Percentiles rank a stretch among this genome's conserved stretches.
These are phyloP conservation scores for Ganoderma leucocontextum DNA, from an alignment of 1,284 basidiomycete species.

Conservation along the genomic window DNA sequence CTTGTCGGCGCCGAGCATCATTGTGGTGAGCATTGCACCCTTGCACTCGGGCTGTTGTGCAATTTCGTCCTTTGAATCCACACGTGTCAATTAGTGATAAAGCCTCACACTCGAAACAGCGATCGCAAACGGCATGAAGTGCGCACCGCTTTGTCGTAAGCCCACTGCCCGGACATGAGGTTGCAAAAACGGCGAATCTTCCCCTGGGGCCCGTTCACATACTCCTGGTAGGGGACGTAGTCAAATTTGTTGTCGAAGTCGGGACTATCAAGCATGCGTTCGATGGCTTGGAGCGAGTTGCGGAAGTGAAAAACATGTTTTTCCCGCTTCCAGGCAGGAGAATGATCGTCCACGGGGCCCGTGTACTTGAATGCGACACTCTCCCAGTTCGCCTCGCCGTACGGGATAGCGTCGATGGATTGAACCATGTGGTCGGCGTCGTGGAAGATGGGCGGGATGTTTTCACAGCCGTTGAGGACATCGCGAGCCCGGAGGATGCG, in stretches of 20 bases:
- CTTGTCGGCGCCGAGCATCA: too few relatives aligned
- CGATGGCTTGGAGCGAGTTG: neutral
- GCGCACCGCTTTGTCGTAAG: neutral
- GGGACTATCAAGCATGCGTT: neutral
- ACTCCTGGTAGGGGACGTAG: conserved; percentile 2
- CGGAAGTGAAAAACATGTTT: neutral
- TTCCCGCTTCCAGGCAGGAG: conserved; percentile 29
- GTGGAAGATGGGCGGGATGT: neutral
- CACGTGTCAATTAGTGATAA: too few relatives aligned
- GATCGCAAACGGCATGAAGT: too few relatives aligned
- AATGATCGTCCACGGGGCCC: conserved; percentile 16
- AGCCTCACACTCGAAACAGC: too few relatives aligned
- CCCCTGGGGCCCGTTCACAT: neutral
- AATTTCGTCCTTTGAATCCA: neutral
- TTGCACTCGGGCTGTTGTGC: too few relatives aligned
- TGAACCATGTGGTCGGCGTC: neutral
- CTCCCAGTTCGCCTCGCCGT: neutral
- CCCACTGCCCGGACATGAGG: neutral
- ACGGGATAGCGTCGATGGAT: neutral
- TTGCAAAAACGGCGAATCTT: neutral
- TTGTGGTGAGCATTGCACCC: too few relatives aligned
- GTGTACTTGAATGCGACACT: conserved; percentile 7
- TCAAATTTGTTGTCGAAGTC: neutral
- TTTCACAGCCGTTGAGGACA: neutral
- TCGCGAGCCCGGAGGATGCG: neutral